phyloP scores from a whole-genome alignment of 805 yeast genomes.

The Myxozyma monticola region DNA sequence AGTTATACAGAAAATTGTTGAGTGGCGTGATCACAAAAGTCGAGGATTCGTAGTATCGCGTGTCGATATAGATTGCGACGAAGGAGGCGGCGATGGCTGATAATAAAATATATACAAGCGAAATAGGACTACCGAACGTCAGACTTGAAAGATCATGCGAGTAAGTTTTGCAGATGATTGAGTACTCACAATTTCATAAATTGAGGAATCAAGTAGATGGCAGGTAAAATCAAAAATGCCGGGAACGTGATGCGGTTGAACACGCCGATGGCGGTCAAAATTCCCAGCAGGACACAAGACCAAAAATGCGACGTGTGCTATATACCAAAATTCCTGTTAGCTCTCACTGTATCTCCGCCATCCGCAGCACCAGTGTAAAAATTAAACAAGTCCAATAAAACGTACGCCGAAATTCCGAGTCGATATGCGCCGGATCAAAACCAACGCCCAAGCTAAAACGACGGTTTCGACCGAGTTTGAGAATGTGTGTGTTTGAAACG shows the following conservation, averaged over 20 bases:
- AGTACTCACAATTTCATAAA: constrained; percentile 16
- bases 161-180: too few species aligned
- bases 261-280: constrained; percentile 60
- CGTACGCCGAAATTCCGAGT: constrained; percentile 19
- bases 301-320: constrained; percentile 18
- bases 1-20: constrained; percentile 75
- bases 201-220: constrained; percentile 28
- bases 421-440: constrained; percentile 44
- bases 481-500: constrained; percentile 82
- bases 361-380: too few species aligned
- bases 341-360: too few species aligned
- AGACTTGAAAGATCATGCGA: background rate
- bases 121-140: constrained; percentile 19
- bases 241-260: constrained; percentile 86
- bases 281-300: constrained; percentile 44
- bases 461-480: constrained; percentile 77
- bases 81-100: constrained; percentile 8
- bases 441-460: constrained; percentile 52
- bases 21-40: constrained; percentile 63
- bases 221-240: constrained; percentile 70
- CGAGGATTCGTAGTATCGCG: constrained; percentile 24
- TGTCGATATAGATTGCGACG: constrained; percentile 20
- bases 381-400: background rate
- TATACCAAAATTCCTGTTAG: constrained; percentile 12
- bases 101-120: constrained; percentile 10